Evolutionary conservation across 768 basidiomycete species (phyloP).

Genomic region (Tylopilus balloui): DNA sequence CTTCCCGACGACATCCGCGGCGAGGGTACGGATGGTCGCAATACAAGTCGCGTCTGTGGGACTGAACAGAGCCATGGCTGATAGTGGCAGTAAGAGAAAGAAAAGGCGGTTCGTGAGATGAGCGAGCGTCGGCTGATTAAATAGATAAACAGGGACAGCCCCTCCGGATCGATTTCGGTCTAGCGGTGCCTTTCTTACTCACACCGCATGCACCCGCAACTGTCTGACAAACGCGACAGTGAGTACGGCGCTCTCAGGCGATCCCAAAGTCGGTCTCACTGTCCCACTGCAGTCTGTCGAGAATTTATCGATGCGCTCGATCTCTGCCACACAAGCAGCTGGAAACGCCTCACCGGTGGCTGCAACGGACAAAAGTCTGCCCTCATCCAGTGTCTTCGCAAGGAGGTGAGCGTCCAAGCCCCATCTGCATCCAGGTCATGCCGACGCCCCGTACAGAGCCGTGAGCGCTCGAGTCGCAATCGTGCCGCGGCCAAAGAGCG

Average conservation of each 20-base stretch:
- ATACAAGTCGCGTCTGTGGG: conserved; percentile 54
- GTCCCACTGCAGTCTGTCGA: conserved; percentile 54
- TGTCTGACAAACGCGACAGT: conserved; percentile 64
- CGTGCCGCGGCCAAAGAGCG: conserved; percentile 57
- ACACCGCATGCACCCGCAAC: conserved; percentile 59
- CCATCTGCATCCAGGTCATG: not conserved
- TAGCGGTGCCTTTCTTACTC: conserved; percentile 4
- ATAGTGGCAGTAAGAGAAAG: conserved; percentile 10
- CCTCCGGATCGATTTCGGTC: not conserved
- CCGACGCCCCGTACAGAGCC: conserved; percentile 40
- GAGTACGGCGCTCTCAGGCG: conserved; percentile 7
- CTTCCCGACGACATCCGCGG: conserved; percentile 73
- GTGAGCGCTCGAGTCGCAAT: conserved; percentile 56
- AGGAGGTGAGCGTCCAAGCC: conserved; percentile 50
- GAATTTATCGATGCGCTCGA: conserved; percentile 78
- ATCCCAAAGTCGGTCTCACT: conserved; percentile 5
- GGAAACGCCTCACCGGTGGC: conserved; percentile 62
- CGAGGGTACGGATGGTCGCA: conserved; percentile 71
- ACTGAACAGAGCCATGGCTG: conserved; percentile 39
- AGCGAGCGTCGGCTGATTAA: conserved; percentile 1
- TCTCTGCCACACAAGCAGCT: conserved; percentile 58
- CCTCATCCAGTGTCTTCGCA: conserved; percentile 64
- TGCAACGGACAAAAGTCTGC: conserved; percentile 68
- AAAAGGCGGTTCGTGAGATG: conserved; percentile 1
- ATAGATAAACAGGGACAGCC: conserved; percentile 4